Percentiles rank a stretch among this genome's conserved stretches.
Evolutionary conservation across 164 flowering plant species (phyloP).

Genomic region (Aristolochia contorta): DNA sequence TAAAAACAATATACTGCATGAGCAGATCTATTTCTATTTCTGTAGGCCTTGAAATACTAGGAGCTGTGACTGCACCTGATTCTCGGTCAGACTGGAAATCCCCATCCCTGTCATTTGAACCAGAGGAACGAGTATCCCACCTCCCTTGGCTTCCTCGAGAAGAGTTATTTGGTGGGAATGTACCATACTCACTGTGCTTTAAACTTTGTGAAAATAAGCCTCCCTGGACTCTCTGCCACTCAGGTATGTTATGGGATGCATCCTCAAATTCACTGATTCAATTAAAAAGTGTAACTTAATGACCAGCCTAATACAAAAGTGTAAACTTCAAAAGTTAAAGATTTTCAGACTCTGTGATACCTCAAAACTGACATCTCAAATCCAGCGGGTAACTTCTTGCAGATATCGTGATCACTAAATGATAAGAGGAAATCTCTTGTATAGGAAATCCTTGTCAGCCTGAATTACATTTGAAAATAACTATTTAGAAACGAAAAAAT

Average conservation of each 20-base stretch:
- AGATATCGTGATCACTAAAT: slow-evolving; percentile 54
- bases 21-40: no score
- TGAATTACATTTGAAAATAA: slow-evolving; percentile 20
- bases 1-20: no score
- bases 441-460: slow-evolving; percentile 46
- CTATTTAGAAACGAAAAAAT: not conserved
- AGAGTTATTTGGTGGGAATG: slow-evolving; percentile 63
- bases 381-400: slow-evolving; percentile 67
- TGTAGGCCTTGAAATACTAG: no score
- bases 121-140: slow-evolving; percentile 81
- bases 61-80: slow-evolving; percentile 14
- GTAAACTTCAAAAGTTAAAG: not conserved
- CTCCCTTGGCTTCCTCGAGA: slow-evolving; percentile 59
- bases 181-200: slow-evolving; percentile 61
- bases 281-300: not conserved
- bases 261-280: slow-evolving; percentile 67
- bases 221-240: slow-evolving; percentile 48
- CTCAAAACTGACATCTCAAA: slow-evolving; percentile 52
- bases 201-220: slow-evolving; percentile 40
- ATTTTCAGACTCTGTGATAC: slow-evolving; percentile 20
- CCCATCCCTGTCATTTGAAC: slow-evolving; percentile 57
- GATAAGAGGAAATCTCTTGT: slow-evolving; percentile 71
- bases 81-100: slow-evolving; percentile 72
- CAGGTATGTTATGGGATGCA: slow-evolving; percentile 27
- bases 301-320: not conserved